Conservation (phyloP, 179 eudicot species). For the Patellifolia procumbens region DNA sequence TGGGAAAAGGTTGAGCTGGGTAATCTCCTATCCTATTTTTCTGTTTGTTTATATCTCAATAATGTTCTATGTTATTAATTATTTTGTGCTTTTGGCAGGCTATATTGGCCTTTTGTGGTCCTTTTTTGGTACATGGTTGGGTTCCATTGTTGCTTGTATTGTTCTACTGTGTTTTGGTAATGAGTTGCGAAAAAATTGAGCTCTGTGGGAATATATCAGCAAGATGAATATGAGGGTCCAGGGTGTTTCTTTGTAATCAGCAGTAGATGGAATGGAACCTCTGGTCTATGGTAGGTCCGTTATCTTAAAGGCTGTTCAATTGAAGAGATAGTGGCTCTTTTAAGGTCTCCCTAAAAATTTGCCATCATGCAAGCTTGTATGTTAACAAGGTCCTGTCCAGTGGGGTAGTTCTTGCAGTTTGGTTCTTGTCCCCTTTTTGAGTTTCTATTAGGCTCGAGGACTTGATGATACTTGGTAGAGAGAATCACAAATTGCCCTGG, state of each 20-base stretch:
- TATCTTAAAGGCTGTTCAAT: constrained; percentile 16
- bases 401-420: constrained; percentile 24
- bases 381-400: constrained; percentile 1
- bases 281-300: constrained; percentile 20
- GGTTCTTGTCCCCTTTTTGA: constrained; percentile 5
- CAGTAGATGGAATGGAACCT: constrained; percentile 26
- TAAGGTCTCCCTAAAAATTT: constrained; percentile 7
- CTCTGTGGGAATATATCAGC: constrained; percentile 34
- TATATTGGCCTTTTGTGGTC: constrained; percentile 39
- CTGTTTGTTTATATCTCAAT: background rate
- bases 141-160: constrained; percentile 36
- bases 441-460: constrained; percentile 24
- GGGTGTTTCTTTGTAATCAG: constrained; percentile 27
- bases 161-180: constrained; percentile 32
- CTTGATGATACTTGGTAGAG: constrained; percentile 17
- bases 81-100: constrained; percentile 52
- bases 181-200: constrained; percentile 23
- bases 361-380: constrained; percentile 6
- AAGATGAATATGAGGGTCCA: constrained; percentile 19
- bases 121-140: constrained; percentile 41
- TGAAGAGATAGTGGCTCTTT: constrained; percentile 26
- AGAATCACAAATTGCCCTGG: constrained; percentile 1
- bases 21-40: constrained; percentile 34
- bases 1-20: constrained; percentile 34
- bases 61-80: constrained; percentile 24